Conservation (phyloP, 1,284 basidiomycete species). For the Sanghuangporus weigelae region DNA sequence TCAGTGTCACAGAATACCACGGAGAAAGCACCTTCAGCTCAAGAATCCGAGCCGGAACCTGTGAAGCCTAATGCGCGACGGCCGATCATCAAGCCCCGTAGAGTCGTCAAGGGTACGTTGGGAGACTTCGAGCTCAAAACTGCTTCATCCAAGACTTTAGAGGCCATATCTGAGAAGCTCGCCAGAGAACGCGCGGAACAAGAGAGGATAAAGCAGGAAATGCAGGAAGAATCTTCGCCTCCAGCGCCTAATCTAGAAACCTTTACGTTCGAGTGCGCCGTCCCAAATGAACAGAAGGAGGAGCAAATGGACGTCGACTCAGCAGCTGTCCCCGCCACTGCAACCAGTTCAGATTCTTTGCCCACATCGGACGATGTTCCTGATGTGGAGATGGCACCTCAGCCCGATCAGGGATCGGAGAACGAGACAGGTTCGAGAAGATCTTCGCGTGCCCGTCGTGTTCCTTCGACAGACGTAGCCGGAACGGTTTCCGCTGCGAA, state of each 20-base stretch:
- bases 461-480: conserved; percentile 36
- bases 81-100: conserved; percentile 28
- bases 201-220: neutral
- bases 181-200: neutral
- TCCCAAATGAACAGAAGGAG: neutral
- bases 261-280: conserved; percentile 12
- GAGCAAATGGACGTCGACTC: conserved; percentile 9
- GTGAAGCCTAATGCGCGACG: conserved; percentile 19
- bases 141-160: conserved; percentile 3
- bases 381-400: neutral
- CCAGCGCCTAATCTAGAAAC: conserved; percentile 1
- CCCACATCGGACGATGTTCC: neutral
- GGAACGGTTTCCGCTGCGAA: conserved; percentile 23
- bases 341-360: neutral
- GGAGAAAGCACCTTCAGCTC: conserved; percentile 5
- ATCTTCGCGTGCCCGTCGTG: conserved; percentile 46
- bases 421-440: conserved; percentile 4
- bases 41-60: conserved; percentile 17
- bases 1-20: conserved; percentile 15
- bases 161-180: conserved; percentile 4
- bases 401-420: neutral
- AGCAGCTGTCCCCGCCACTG: neutral
- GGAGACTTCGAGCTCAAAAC: conserved; percentile 8
- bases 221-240: neutral
- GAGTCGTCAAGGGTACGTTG: conserved; percentile 23